Conservation (phyloP, 495 filamentous ascomycete genomes). For the Xylaria scruposa region DNA sequence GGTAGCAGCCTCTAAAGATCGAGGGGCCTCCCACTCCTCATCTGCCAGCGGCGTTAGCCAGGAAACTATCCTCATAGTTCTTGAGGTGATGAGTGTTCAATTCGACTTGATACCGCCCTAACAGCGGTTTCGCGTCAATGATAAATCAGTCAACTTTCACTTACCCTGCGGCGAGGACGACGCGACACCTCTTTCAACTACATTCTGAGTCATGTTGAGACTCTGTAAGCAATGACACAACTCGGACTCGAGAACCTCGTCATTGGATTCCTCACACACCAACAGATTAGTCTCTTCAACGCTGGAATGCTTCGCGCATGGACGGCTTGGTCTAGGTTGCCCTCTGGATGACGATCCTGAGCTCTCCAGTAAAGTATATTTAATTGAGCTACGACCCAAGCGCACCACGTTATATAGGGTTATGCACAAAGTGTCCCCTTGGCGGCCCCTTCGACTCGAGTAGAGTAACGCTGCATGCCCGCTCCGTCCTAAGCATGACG, state of each 20-base stretch:
- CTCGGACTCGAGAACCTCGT: not conserved
- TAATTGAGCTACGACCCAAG: not conserved
- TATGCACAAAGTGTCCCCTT: not conserved
- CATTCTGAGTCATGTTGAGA: slow-evolving; percentile 6
- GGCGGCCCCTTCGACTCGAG: not conserved
- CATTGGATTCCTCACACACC: not conserved
- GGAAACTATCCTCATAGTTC: no score
- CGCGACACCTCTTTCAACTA: not conserved
- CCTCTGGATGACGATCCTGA: not conserved
- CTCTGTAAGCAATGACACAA: not conserved
- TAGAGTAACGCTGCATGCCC: not conserved
- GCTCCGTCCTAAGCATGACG: not conserved
- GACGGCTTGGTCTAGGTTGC: no score
- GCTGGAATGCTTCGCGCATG: not conserved
- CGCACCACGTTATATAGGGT: not conserved
- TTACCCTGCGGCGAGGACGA: slow-evolving; percentile 1
- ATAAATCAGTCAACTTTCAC: not conserved
- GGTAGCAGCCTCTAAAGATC: not conserved
- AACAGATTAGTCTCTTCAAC: not conserved
- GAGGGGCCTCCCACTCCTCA: not conserved
- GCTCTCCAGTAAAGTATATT: not conserved
- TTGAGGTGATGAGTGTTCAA: no score
- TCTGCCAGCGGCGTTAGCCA: not conserved
- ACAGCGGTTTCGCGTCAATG: not conserved
- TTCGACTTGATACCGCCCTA: no score